Conservation (phyloP, 2,329 filamentous ascomycete species). For the Stagonosporopsis cucurbitacearum region DNA sequence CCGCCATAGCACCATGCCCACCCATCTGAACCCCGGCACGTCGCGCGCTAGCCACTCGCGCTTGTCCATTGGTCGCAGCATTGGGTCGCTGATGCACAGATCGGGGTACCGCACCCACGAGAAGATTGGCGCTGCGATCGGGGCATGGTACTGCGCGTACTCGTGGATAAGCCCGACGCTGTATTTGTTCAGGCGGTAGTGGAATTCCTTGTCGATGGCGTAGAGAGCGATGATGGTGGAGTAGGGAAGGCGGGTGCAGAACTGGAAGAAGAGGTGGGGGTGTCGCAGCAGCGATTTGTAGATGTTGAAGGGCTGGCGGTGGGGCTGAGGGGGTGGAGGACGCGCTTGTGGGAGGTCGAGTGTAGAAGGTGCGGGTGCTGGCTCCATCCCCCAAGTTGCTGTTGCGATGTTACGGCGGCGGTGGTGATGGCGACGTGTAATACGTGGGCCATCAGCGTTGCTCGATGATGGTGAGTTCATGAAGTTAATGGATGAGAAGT, state of each 20-base stretch:
- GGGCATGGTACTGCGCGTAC: conserved; percentile 62
- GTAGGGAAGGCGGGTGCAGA: conserved; percentile 37
- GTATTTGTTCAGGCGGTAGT: conserved; percentile 56
- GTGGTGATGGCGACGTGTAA: conserved; percentile 33
- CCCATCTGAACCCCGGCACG: conserved; percentile 71
- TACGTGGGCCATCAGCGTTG: conserved; percentile 10
- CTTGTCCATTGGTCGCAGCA: conserved; percentile 53
- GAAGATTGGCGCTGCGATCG: conserved; percentile 64
- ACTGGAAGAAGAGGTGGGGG: conserved; percentile 46
- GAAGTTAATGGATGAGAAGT: conserved; percentile 1
- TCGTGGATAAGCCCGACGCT: conserved; percentile 62
- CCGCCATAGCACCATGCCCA: conserved; percentile 65
- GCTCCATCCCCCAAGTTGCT: conserved; percentile 26
- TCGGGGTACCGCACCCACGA: conserved; percentile 65
- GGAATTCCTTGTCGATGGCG: conserved; percentile 50
- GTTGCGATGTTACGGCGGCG: conserved; percentile 32
- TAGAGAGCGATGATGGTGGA: conserved; percentile 39
- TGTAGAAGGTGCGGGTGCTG: conserved; percentile 1
- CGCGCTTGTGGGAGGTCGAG: background rate
- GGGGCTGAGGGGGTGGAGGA: background rate
- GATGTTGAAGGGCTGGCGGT: conserved; percentile 36
- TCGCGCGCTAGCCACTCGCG: conserved; percentile 39
- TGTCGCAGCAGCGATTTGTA: conserved; percentile 46
- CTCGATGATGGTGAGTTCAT: background rate
- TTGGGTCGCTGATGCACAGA: conserved; percentile 67